phyloP scores from a whole-genome alignment of 352 stramenopile genomes.

The Globisporangium megalacanthum region DNA sequence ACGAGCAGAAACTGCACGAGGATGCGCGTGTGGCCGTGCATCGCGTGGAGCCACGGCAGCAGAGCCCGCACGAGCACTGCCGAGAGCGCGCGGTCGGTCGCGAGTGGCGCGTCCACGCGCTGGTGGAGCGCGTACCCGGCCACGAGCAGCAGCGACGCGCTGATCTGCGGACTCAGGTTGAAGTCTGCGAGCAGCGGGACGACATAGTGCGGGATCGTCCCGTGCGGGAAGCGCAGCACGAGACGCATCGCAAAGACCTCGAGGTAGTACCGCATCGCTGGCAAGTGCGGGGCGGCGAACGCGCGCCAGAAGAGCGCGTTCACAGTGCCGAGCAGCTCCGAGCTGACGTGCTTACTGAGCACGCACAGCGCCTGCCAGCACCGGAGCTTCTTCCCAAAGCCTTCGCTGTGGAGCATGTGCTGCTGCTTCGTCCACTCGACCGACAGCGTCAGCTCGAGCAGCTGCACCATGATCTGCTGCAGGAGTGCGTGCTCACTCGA shows the following conservation, averaged over 20 bases:
- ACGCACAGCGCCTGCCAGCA: constrained; percentile 80
- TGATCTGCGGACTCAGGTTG: constrained; percentile 72
- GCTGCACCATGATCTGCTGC: constrained; percentile 23
- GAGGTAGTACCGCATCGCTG: constrained; percentile 74
- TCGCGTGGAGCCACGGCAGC: constrained; percentile 73
- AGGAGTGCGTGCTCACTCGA: constrained; percentile 24
- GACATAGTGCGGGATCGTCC: constrained; percentile 33
- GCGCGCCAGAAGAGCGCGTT: constrained; percentile 38
- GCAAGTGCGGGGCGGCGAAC: constrained; percentile 57
- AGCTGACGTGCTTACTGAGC: constrained; percentile 42
- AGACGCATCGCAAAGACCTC: constrained; percentile 79
- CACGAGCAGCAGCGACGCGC: constrained; percentile 58
- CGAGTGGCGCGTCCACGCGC: constrained; percentile 24
- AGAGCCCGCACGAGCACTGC: constrained; percentile 37
- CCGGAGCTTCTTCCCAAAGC: constrained; percentile 69
- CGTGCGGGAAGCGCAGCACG: constrained; percentile 36
- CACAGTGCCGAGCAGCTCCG: constrained; percentile 19
- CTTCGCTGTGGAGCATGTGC: constrained; percentile 83
- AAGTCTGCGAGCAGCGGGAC: constrained; percentile 59
- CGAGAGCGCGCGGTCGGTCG: constrained; percentile 12
- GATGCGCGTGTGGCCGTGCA: constrained; percentile 77
- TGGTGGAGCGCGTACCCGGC: constrained; percentile 29
- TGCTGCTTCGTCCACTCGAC: constrained; percentile 72
- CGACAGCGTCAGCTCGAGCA: constrained; percentile 50
- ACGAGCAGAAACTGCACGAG: constrained; percentile 68